These are phyloP conservation scores for Suillus spraguei DNA, from an alignment of 768 basidiomycete species.

Conservation along the genomic window DNA sequence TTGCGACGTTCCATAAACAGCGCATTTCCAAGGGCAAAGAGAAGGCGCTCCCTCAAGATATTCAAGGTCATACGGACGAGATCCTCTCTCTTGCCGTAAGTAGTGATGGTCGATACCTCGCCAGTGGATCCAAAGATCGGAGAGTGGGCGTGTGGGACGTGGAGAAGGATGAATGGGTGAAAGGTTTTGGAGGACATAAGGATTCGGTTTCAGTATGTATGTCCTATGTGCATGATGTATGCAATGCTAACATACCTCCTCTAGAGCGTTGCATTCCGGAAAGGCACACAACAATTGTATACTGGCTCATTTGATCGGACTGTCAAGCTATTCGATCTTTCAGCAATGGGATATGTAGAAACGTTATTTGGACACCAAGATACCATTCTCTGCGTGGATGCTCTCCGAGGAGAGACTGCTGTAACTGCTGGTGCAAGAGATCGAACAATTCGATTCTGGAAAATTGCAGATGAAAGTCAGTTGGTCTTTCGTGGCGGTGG, in stretches of 20 bases:
- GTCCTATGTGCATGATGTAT: slow-evolving; percentile 32
- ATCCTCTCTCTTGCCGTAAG: slow-evolving; percentile 84
- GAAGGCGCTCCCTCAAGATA: slow-evolving; percentile 47
- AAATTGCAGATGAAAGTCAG: slow-evolving; percentile 93
- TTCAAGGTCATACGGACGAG: slow-evolving; percentile 85
- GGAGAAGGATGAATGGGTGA: slow-evolving; percentile 74
- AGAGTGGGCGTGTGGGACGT: slow-evolving; percentile 86
- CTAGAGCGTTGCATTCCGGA: slow-evolving; percentile 75
- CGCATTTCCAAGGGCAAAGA: slow-evolving; percentile 62
- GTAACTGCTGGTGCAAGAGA: slow-evolving; percentile 92
- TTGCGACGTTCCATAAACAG: slow-evolving; percentile 63
- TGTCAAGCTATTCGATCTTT: slow-evolving; percentile 82
- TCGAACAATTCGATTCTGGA: slow-evolving; percentile 94
- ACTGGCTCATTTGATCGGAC: slow-evolving; percentile 86
- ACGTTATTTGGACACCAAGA: slow-evolving; percentile 97
- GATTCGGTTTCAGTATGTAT: slow-evolving; percentile 66
- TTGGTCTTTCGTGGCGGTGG: slow-evolving; percentile 97
- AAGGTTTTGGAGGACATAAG: slow-evolving; percentile 78
- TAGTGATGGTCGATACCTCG: slow-evolving; percentile 81
- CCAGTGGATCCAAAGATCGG: slow-evolving; percentile 85
- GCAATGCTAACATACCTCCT: slow-evolving; percentile 30
- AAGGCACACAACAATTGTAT: slow-evolving; percentile 69
- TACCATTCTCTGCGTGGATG: slow-evolving; percentile 72
- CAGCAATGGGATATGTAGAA: slow-evolving; percentile 89
- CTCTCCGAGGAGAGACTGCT: slow-evolving; percentile 79